Base-by-base conservation (phyloP, 768 basidiomycete genomes). In the Cubamyces sp. region DNA sequence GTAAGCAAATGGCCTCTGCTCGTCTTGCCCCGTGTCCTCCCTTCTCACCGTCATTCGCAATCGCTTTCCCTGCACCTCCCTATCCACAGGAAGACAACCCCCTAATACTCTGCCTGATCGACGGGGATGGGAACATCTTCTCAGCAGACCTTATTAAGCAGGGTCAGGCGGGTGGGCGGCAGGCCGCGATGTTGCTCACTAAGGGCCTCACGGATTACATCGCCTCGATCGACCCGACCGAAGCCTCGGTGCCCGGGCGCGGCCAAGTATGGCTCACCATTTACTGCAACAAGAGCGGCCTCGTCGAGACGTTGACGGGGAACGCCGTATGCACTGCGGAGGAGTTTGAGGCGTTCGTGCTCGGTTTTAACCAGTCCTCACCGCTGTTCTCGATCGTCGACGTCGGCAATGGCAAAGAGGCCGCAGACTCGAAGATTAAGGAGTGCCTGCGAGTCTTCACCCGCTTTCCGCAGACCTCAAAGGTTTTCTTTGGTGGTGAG, bases 371-470 rank as follows among this genome's bases (percentile, higher is more conserved):
- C 61, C 74, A 77, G 64, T 74, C 78, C 8, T 73, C 75, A 3
- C 77, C 77, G 15, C 65, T 76, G 56, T 78, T 79, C 72, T 75
- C 74, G 19, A 70, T 80, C 40, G 74, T 78, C 15, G 78, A 80
- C 68, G 78, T 78, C 39, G 79, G 79, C 3, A 65, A 51, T n/a
- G 76, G 77, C 14, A 80, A 79, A 60, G 78, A 81, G 59, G 75
- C 77, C 47, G 78, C 79, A 6, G 76, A 79, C 64, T 70, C 74
- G 42, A 82, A 74, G 77, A 72, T 78, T 64, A 75, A 78, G 73
- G 74, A 81, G 63, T 81, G 81, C 66, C 78, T 90, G 34, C 82
- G 85, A 66, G 83, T 86, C 61, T 85, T 86, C 67, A 83, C 85
- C 47, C 82, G 81, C 50, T 68, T 72, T 64, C 77, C 78, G 4